Evolutionary conservation across 495 filamentous ascomycete genomes (phyloP), one percentile per base, ranked within the genome.

Genomic region (Xylaria sp.): DNA sequence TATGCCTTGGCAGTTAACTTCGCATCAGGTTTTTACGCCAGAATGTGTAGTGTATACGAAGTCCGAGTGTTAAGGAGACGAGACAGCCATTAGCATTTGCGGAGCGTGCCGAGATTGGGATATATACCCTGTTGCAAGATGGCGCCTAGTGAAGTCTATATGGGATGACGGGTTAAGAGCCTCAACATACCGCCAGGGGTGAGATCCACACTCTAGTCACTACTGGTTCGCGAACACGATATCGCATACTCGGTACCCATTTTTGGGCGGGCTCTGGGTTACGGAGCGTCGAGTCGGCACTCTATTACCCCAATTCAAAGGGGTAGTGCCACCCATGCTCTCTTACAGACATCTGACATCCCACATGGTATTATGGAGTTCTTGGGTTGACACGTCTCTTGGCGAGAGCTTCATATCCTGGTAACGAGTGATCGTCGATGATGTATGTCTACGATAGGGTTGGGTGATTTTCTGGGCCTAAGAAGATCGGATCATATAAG

Each of bases 401-500:
- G 61, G 24, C 70, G 61, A 69, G 48, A 55, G 61, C 74, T 65
- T 73, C 68, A 50, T 53, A 21, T 40, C 64, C 52, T 43, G 71
- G 71, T 33, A 59, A 52, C 46, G 31, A 29, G 67, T 73, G 53
- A 71, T 67, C 21, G 65, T 50, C 50, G 46, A 64, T 64, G 43
- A 43, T 72, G 26, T 26, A 61, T 55, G 26, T 61, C 53, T 59
- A 21, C 15, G 61, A 62, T 58, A 65, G 61, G 50, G 65, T 64
- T 52, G 64, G 68, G 67, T 71, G 74, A 73, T 72, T 69, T 74
- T 29, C 72, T 70, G 66, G 64, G 68, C 43, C 68, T 71, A 76
- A 71, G 72, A 29, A 76, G 65, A 77, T 74, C 76, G 46, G 55
- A 58, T 59, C 19, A 52, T 77, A 77, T 76, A 77, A 77, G 74